phyloP scores from a whole-genome alignment of 495 filamentous ascomycete genomes.

The Xylaria nigripes region DNA sequence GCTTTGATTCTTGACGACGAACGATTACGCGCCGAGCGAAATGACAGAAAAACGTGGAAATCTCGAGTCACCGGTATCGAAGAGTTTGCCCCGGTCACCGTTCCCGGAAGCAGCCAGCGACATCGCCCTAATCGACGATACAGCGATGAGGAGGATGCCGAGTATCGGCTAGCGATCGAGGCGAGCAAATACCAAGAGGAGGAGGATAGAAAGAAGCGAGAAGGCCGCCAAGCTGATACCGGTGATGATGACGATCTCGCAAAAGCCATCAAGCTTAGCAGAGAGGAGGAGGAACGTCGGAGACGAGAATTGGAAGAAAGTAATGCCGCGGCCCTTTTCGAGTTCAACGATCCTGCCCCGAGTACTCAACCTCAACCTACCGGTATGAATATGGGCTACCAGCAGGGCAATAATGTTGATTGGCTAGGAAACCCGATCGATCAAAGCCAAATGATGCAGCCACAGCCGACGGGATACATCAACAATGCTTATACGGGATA shows the following conservation, averaged over 20 bases:
- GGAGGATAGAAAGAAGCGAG: slow-evolving; percentile 72
- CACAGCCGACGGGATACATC: slow-evolving; percentile 75
- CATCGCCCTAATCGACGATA: slow-evolving; percentile 39
- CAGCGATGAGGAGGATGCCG: slow-evolving; percentile 81
- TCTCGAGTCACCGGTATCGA: slow-evolving; percentile 89
- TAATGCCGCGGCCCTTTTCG: slow-evolving; percentile 81
- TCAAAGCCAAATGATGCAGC: slow-evolving; percentile 50
- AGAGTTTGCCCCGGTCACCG: slow-evolving; percentile 51
- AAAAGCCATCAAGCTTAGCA: slow-evolving; percentile 93
- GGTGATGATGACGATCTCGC: slow-evolving; percentile 79
- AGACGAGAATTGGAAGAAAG: slow-evolving; percentile 82
- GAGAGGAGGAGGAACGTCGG: slow-evolving; percentile 83
- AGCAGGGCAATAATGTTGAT: slow-evolving; percentile 90
- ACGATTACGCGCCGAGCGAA: slow-evolving; percentile 80
- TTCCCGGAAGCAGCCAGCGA: slow-evolving; percentile 18
- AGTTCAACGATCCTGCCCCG: slow-evolving; percentile 57
- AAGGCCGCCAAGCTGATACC: slow-evolving; percentile 56
- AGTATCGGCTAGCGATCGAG: slow-evolving; percentile 88
- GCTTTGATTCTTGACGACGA: slow-evolving; percentile 94
- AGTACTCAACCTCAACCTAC: slow-evolving; percentile 65
- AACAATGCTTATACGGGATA: slow-evolving; percentile 77
- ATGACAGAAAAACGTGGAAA: slow-evolving; percentile 92
- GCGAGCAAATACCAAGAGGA: slow-evolving; percentile 95
- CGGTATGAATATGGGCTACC: slow-evolving; percentile 90
- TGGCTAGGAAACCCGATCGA: slow-evolving; percentile 93